Conservation (phyloP, 23 red algal genomes). For the Gracilaria gracilis region DNA sequence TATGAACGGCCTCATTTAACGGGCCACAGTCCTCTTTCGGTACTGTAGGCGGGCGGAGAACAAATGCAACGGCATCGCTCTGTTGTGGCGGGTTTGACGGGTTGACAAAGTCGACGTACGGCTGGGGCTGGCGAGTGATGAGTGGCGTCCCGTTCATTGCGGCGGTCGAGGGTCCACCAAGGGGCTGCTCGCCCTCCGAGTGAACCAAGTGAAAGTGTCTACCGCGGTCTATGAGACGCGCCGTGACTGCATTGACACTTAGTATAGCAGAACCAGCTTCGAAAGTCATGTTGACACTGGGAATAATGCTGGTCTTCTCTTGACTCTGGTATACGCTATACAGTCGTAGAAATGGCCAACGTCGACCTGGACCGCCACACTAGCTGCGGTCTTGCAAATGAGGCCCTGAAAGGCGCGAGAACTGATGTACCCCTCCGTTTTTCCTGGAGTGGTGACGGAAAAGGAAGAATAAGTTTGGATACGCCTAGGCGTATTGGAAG, state of each 20-base stretch:
- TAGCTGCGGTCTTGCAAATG: slow-evolving; percentile 57
- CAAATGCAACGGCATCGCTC: slow-evolving; percentile 65
- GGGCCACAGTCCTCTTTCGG: slow-evolving; percentile 60
- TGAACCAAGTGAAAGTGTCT: slow-evolving; percentile 47
- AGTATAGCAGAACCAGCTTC: slow-evolving; percentile 65
- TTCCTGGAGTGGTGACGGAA: slow-evolving; percentile 17
- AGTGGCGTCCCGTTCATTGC: not conserved
- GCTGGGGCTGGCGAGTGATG: not conserved
- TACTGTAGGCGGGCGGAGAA: slow-evolving; percentile 72
- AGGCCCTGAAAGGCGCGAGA: slow-evolving; percentile 27
- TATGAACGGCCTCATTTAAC: slow-evolving; percentile 66
- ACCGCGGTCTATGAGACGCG: slow-evolving; percentile 55
- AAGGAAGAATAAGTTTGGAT: not conserved
- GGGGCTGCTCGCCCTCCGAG: not conserved
- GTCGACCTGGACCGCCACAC: slow-evolving; percentile 58
- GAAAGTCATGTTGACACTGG: slow-evolving; percentile 45
- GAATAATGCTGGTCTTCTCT: slow-evolving; percentile 45
- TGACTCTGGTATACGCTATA: slow-evolving; percentile 65
- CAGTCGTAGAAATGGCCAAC: slow-evolving; percentile 72
- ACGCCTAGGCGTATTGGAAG: not conserved
- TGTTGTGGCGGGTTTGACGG: slow-evolving; percentile 61
- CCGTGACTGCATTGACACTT: slow-evolving; percentile 47
- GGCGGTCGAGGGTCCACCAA: not conserved
- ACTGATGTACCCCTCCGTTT: slow-evolving; percentile 40
- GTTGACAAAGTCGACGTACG: slow-evolving; percentile 39